Evolutionary conservation across 1,284 basidiomycete species (phyloP), one percentile per base, ranked within the genome.

Genomic region (Tilletia caries): DNA sequence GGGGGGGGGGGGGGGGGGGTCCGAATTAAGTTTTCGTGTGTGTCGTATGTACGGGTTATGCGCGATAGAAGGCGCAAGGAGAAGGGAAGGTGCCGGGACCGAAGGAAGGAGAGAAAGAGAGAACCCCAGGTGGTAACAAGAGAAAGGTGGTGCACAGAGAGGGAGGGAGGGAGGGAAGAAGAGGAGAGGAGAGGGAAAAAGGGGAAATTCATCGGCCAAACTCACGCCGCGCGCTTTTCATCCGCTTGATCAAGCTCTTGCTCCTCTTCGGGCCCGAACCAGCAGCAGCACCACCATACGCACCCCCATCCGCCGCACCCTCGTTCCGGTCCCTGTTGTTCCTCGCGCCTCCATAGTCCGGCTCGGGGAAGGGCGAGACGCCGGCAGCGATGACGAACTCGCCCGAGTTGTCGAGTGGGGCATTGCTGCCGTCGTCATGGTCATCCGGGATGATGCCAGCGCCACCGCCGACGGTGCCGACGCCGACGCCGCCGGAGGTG

Each of bases 201-300:
- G 48, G 25, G 37, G 25, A 20, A 50, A 50, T 13, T 62, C 58
- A 62, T 37, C 58, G 33, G 18, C 29, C 58, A 54, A 70, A 29
- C 73, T 74, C 75, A 76, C 74, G 74, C 70, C 71, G 66, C 18
- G 71, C 71, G n/a, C 18, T 74, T 67, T 75, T 75, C 41, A 79
- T 79, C 25, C 77, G 70, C 70, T 78, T 78, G 69, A 79, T 73
- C 60, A 79, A 71, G 66, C 72, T 74, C 72, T 79, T 79, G 71
- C 66, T 75, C 46, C 78, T 73, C 67, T 75, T 78, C 34, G 76
- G 77, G 20, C 46, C 75, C 18, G 72, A 69, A 33, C 58, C 20
- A 18, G 12, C 20, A n/a, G 48, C 48, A n/a, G 12, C 58, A 29
- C 15, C 15, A 15, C 58, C 58, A 29, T 62, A 27, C 67, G 48